Evolutionary conservation across 2,329 filamentous ascomycete species (phyloP), one percentile per base, ranked within the genome.

Genomic region (Cladophialophora chaetospira): DNA sequence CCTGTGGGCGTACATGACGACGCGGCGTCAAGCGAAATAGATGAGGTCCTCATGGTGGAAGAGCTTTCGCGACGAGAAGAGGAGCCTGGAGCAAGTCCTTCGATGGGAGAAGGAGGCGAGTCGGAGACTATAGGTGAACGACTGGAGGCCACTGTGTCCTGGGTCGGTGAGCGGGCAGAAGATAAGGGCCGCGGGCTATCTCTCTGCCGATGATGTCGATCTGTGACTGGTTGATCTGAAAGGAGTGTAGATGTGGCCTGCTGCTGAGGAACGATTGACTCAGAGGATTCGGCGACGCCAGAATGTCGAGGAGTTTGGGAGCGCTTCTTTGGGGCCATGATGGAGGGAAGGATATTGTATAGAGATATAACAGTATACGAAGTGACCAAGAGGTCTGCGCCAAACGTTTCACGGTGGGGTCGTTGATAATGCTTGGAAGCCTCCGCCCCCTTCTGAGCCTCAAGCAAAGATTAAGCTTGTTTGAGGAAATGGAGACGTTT

Each of bases 1-100:
- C 77, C 79, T 17, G 76, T 79, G 19, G 77, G 77, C 25, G 77
- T 79, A 57, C 77, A 79, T 53, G 73, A 74, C 46, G 77, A 67
- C 17, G 72, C 68, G 23, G 60, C 58, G 38, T 67, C 65, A 35
- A 66, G 55, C 29, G 63, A 58, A 35, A 63, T 61, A 36, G 64
- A 63, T 26, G 65, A 63, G 38, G 65, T 66, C 46, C 63, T 57
- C 65, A 66, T 66, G 50, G 63, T 66, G 48, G 64, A 66, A 46
- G 63, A 58, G 53, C 63, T 66, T 47, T 60, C 57, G 28, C 64
- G 57, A 56, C 64, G 64, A 47, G 63, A 65, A 23, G 48, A 42
- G 15, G 56, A 53, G 9, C 57, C 60, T 31, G 49, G 47, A 26
- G 53, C 43, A 45, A 26, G 29, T 33, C 49, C 57, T 33, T 62